Conservation (phyloP, 805 yeast species). For the Kuraishia borneana region DNA sequence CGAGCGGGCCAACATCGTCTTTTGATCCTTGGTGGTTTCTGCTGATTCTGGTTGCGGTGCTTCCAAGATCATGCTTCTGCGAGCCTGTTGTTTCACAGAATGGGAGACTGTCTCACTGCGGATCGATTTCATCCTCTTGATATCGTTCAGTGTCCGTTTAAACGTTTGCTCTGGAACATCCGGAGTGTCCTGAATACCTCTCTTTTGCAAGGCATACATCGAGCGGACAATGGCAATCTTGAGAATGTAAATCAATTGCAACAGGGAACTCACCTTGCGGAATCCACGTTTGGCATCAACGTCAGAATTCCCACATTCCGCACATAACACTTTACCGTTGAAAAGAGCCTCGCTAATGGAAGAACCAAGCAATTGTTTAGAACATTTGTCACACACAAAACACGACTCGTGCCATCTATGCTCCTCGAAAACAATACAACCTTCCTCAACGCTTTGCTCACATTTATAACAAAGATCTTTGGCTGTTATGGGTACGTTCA, state of each 20-base stretch:
- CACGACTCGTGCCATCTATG: slow-evolving; percentile 80
- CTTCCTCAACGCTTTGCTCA: slow-evolving; percentile 68
- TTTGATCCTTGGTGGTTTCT: slow-evolving; percentile 3
- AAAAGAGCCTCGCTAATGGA: slow-evolving; percentile 36
- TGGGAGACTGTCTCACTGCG: slow-evolving; percentile 45
- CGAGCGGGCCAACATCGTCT: slow-evolving; percentile 1
- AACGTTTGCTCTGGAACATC: neutral
- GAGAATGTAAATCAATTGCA: slow-evolving; percentile 66
- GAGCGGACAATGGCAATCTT: slow-evolving; percentile 79
- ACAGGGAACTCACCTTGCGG: slow-evolving; percentile 49
- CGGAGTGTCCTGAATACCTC: too few species aligned
- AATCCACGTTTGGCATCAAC: slow-evolving; percentile 44
- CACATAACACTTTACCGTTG: slow-evolving; percentile 41
- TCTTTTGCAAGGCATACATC: slow-evolving; percentile 40
- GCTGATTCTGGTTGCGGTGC: slow-evolving; percentile 40
- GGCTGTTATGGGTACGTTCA: slow-evolving; percentile 43
- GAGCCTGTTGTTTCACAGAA: slow-evolving; percentile 46
- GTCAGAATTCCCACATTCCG: slow-evolving; percentile 45
- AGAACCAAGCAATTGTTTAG: slow-evolving; percentile 22
- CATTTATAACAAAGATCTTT: slow-evolving; percentile 74
- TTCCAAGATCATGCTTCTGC: slow-evolving; percentile 56
- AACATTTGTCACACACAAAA: slow-evolving; percentile 54
- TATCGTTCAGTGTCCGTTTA: slow-evolving; percentile 65
- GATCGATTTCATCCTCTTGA: slow-evolving; percentile 62
- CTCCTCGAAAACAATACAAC: slow-evolving; percentile 52